Conservation (phyloP, 768 basidiomycete species). For the Psilocybe azurescens region DNA sequence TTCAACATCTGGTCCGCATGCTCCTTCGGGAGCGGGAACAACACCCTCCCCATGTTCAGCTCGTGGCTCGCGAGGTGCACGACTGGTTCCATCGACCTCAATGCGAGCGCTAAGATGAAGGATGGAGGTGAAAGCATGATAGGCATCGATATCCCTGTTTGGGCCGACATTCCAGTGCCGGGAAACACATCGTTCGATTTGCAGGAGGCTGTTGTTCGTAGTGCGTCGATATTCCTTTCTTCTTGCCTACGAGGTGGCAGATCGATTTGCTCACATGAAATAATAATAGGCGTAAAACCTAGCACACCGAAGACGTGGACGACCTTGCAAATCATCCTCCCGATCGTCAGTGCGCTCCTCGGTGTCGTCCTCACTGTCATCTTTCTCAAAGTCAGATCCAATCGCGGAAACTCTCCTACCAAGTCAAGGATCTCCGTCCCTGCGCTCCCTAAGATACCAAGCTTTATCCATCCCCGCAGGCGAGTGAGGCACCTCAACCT, state of each 20-base stretch:
- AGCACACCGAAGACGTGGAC: slow-evolving; percentile 21
- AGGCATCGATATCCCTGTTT: slow-evolving; percentile 21
- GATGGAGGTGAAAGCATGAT: neutral
- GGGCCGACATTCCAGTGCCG: slow-evolving; percentile 25
- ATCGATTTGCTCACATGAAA: neutral
- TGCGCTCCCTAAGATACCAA: neutral
- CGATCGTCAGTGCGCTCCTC: slow-evolving; percentile 21
- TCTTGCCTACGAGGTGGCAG: neutral
- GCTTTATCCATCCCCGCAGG: neutral
- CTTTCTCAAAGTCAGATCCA: neutral
- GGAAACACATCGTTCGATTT: slow-evolving; percentile 27
- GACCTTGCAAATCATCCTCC: slow-evolving; percentile 24
- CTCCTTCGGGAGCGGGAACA: slow-evolving; percentile 27
- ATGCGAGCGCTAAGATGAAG: slow-evolving; percentile 7
- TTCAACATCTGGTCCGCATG: slow-evolving; percentile 36
- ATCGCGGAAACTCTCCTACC: neutral
- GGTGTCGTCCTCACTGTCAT: slow-evolving; percentile 17
- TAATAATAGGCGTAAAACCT: neutral
- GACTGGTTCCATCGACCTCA: slow-evolving; percentile 16
- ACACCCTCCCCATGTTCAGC: slow-evolving; percentile 26
- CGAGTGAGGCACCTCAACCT: slow-evolving; percentile 12
- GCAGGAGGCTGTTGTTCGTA: slow-evolving; percentile 23
- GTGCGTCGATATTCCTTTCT: slow-evolving; percentile 14
- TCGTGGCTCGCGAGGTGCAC: slow-evolving; percentile 26
- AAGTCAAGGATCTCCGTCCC: slow-evolving; percentile 5